Percentiles rank a stretch among this genome's conserved stretches.
These are phyloP conservation scores for Crithidia acanthocephali DNA, from an alignment of 208 protist genomes.

Conservation along the genomic window DNA sequence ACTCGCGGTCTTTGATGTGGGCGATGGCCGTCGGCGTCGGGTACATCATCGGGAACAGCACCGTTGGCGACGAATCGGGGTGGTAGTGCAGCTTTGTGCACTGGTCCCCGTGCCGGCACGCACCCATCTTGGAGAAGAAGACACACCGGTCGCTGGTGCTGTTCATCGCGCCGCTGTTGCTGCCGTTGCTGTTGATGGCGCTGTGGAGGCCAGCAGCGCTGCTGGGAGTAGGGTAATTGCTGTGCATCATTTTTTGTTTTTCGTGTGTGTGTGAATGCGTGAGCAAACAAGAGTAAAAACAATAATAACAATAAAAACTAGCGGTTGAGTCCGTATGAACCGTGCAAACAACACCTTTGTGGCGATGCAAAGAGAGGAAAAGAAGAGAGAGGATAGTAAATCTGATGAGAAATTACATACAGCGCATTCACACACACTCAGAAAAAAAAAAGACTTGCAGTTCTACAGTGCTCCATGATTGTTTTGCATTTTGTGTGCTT, in stretches of 20 bases:
- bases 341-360: background rate
- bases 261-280: too few species aligned
- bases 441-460: too few species aligned
- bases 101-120: conserved; percentile 97
- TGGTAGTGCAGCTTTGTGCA: conserved; percentile 96
- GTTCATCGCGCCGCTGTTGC: background rate
- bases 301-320: too few species aligned
- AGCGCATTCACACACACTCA: background rate
- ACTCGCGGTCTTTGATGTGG: conserved; percentile 68
- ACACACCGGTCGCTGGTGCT: conserved; percentile 64
- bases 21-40: conserved; percentile 86
- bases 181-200: background rate
- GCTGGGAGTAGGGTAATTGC: conserved; percentile 7
- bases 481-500: background rate
- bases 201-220: background rate
- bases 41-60: conserved; percentile 98
- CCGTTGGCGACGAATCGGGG: conserved; percentile 93
- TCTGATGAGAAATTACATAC: background rate
- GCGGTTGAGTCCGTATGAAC: too few species aligned
- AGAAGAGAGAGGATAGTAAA: background rate
- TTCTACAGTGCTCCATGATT: background rate
- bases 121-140: conserved; percentile 99
- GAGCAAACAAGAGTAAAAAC: too few species aligned
- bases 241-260: conserved; percentile 4
- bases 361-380: background rate